phyloP scores from a whole-genome alignment of 2,329 filamentous ascomycete species.

The Cryphonectria nitschkei region DNA sequence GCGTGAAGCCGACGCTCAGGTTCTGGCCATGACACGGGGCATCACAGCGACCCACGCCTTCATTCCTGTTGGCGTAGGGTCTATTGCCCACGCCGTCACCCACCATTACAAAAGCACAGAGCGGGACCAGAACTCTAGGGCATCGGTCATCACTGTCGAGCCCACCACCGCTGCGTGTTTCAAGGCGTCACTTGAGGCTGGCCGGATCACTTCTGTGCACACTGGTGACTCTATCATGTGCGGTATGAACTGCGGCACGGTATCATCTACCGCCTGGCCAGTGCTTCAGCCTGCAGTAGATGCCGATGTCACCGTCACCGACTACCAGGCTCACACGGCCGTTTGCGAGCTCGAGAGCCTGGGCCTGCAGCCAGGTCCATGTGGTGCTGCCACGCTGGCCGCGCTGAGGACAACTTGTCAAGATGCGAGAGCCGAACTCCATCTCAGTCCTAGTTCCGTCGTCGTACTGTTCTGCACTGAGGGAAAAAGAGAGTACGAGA shows the following conservation, averaged over 20 bases:
- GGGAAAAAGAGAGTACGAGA: conserved; percentile 18
- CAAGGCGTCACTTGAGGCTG: conserved; percentile 54
- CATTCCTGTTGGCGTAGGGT: conserved; percentile 73
- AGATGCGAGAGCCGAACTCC: conserved; percentile 11
- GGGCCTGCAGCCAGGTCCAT: conserved; percentile 61
- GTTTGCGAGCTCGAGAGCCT: conserved; percentile 54
- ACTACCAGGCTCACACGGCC: conserved; percentile 64
- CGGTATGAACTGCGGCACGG: conserved; percentile 73
- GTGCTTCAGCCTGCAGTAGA: conserved; percentile 61
- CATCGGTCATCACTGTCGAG: conserved; percentile 68
- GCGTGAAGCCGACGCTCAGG: conserved; percentile 66
- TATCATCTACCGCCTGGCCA: conserved; percentile 68
- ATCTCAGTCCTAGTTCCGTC: not conserved
- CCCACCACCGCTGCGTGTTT: conserved; percentile 67
- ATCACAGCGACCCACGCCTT: conserved; percentile 55
- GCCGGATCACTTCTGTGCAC: conserved; percentile 50
- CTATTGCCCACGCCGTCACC: conserved; percentile 70
- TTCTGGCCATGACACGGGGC: conserved; percentile 44
- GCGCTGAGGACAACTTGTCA: conserved; percentile 45
- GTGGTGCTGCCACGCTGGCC: conserved; percentile 61
- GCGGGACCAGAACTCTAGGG: conserved; percentile 25
- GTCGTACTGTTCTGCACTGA: conserved; percentile 26
- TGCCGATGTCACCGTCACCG: conserved; percentile 62
- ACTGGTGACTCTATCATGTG: conserved; percentile 72
- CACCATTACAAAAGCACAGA: conserved; percentile 59